Evolutionary conservation across 2,329 filamentous ascomycete genomes (phyloP), one percentile per base, ranked within the genome.

Genomic region (Leptographium galeiforme): DNA sequence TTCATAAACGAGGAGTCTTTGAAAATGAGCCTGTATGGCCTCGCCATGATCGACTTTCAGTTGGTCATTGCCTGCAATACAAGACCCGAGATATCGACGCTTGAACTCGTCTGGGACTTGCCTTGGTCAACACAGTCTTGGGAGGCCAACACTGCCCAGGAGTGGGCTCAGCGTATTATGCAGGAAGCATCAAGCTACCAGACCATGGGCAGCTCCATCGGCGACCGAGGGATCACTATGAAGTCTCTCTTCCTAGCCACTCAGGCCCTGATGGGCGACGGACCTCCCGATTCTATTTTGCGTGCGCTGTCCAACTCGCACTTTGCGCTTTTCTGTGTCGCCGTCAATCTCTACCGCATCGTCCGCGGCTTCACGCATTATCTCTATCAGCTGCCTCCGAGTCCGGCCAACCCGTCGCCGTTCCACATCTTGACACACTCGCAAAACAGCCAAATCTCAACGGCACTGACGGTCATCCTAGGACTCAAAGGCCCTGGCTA

Each of bases 21-120:
- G 2, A 54, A 54, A n/a, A n/a, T 54, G 48, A 48, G 48, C 34
- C 41, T 54, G 14, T 54, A 50, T 11, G 48, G 48, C n/a, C 33
- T 54, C 8, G 34, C 43, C 36, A 30, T 54, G 40, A 41, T 54
- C 4, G 52, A 54, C 43, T 47, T 54, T 19, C 52, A 54, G 48
- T 34, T 54, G 14, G 52, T 54, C 2, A 43, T 54, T 1, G 48
- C 52, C 2, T 54, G 52, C 43, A 54, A 54, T 25, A 50, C 52
- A 16, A 34, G 43, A n/a, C 52, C 52, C 2, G 52, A 54, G 16
- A 54, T 54, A n/a, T 54, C 52, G 2, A 11, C 48, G 10, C 52
- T 54, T 34, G 52, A 54, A 36, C 43, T 54, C 13, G 48, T 54
- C 4, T 54, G 52, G 52, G 52, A 54, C 14, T 41, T 54, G n/a